Base-by-base conservation (phyloP, 1,139 yeast genomes). In the Yamadazyma spencermartinsiae region DNA sequence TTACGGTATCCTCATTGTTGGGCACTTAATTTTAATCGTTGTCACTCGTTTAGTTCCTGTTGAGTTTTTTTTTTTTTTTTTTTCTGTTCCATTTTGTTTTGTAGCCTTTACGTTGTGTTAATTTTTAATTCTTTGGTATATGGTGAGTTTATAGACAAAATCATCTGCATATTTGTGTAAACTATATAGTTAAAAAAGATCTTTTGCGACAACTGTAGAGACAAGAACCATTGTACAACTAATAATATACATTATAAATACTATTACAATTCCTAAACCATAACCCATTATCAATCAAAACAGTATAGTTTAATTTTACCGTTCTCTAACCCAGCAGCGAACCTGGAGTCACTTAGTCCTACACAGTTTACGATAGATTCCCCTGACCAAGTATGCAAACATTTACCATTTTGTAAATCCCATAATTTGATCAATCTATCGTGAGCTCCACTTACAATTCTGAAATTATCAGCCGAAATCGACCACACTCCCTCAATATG, bases 401-500 rank as follows among this genome's bases (percentile, higher is more conserved):
- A 88, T 55, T 84, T 83, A 13, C 98, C 98, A 50, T 83, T 80
- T 60, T 90, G 98, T 46, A 92, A 68, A 59, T 92, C 98, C 98
- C 98, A 92, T 5, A 92, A 87, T 61, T 92, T 92, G 45, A 89
- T 86, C 39, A 82, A 71, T 48, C 88, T 76, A 64, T 92, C 98
- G 56, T 90, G 97, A 1, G 96, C 92, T 2, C 97, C 98, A 55
- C 94, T 82, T 13, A 90, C 86, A 33, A 92, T 86, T 49, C 98
- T 75, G 71, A 92, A 92, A 31, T 92, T 89, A 65, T 92, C 98
- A 0, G 97, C 95, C 13, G 92, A 88, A 43, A 92, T 85, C 30
- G 92, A 87, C 97, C 98, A 90, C 14, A 92, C 96, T 14, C 98
- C 98, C 61, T 92, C 98, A 39, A 90, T 88, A 56, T 92, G 98